Evolutionary conservation across 2,329 filamentous ascomycete species (phyloP), one percentile per base, ranked within the genome.

Genomic region (Acrodontium crateriforme): DNA sequence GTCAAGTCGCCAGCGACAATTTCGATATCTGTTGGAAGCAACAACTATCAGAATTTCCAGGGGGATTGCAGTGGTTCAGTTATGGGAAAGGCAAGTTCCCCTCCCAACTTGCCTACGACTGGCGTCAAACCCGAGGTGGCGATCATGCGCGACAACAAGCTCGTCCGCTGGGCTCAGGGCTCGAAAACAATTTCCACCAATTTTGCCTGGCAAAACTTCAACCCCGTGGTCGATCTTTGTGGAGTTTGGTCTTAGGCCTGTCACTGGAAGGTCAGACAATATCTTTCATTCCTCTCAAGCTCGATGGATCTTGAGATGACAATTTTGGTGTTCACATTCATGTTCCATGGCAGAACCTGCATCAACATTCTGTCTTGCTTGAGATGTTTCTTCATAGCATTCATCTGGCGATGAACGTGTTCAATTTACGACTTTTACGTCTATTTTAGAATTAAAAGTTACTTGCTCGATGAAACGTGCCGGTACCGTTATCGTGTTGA

Each of bases 131-230:
- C 51, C 3, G 35, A 47, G 17, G 46, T 53, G 15, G 39, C 42
- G 8, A 50, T 53, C 38, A 40, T 47, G 31, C 44, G 47, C 16
- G 35, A 42, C 31, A 45, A 44, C 21, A 32, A 42, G 26, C 37
- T 39, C 12, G 36, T 50, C 4, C 32, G 42, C 10, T 28, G 31
- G 23, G 40, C 32, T 10, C 37, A 43, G 19, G 49, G 50, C 28
- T 38, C 44, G 9, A 34, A 40, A 16, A 22, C 40, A 13, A 44
- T 54, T 28, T 44, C 44, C 9, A 38, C 30, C 10, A 34, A 40
- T 25, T 54, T 50, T 32, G 38, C 34, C 6, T 52, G 40, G 30
- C 40, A 47, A 33, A 51, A 54, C 39, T 53, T 52, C 43, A 54
- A 54, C 39, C 48, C 51, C 2, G 44, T 49, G 16, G 51, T 54